Conservation (phyloP, 805 yeast species). For the Kluyveromyces starmeri region DNA sequence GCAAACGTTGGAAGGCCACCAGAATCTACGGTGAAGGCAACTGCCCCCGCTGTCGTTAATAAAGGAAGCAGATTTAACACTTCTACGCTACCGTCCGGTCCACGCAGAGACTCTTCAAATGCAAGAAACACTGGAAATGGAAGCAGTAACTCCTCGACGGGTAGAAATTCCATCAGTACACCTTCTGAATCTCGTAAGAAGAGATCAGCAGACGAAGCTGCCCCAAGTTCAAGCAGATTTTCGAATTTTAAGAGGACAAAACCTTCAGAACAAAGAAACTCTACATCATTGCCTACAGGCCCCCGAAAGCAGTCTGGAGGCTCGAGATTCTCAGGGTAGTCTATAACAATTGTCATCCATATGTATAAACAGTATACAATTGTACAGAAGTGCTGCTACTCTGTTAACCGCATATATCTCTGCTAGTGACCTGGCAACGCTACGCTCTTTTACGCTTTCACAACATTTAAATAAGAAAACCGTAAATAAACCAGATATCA, state of each 20-base stretch:
- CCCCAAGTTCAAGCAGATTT: conserved; percentile 1
- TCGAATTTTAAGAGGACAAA: not conserved
- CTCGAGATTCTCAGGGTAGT: not conserved
- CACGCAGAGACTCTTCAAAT: not conserved
- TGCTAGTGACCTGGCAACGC: no score
- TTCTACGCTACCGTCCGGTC: conserved; percentile 2
- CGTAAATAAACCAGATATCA: no score
- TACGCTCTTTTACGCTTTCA: no score
- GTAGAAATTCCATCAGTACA: not conserved
- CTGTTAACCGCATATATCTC: no score
- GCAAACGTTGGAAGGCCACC: not conserved
- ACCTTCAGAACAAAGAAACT: not conserved
- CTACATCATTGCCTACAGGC: not conserved
- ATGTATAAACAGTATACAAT: no score
- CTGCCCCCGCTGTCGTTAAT: not conserved
- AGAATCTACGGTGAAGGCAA: not conserved
- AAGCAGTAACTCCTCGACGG: not conserved
- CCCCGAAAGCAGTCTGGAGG: not conserved
- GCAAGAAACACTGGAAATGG: no score
- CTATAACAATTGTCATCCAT: no score
- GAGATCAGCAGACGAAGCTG: not conserved
- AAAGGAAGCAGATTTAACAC: not conserved
- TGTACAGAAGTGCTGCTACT: no score
- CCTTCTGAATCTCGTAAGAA: conserved; percentile 1
- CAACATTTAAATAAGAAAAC: no score